phyloP scores from a whole-genome alignment of 306 rosid genomes.

The Prunus kanzakura region DNA sequence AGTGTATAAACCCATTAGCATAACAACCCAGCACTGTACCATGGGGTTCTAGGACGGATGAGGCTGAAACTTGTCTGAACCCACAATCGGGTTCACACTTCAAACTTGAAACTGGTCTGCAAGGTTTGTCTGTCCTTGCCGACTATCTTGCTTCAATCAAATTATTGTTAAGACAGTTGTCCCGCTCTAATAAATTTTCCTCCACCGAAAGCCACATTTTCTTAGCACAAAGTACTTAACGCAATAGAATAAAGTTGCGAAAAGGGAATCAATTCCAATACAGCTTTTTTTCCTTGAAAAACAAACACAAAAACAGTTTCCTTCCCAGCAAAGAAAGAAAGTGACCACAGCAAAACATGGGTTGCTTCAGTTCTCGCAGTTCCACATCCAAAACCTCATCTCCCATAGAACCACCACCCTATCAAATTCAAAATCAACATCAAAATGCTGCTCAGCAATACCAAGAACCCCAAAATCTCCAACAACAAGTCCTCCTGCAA shows the following conservation, averaged over 20 bases:
- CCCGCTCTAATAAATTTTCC: slow-evolving; percentile 7
- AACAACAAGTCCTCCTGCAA: slow-evolving; percentile 51
- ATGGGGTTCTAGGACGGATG: no score
- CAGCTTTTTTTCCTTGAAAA: slow-evolving; percentile 21
- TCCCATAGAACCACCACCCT: slow-evolving; percentile 18
- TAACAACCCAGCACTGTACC: background rate
- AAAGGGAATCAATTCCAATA: slow-evolving; percentile 22
- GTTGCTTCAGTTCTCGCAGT: slow-evolving; percentile 53
- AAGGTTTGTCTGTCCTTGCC: background rate
- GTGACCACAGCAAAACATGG: slow-evolving; percentile 38
- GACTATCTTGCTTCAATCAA: background rate
- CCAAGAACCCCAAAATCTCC: slow-evolving; percentile 30
- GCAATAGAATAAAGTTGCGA: slow-evolving; percentile 55
- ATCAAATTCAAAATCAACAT: background rate
- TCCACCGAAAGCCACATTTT: slow-evolving; percentile 58
- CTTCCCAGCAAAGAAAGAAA: slow-evolving; percentile 4
- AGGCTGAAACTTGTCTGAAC: background rate
- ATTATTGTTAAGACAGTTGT: slow-evolving; percentile 5
- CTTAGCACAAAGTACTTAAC: slow-evolving; percentile 13
- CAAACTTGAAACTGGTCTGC: background rate
- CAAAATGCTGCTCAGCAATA: background rate
- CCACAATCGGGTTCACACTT: background rate
- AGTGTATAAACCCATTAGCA: background rate
- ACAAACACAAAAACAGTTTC: background rate
- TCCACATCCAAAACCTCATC: slow-evolving; percentile 40